Conservation (phyloP, 1,139 yeast genomes). For the Meyerozyma elateridarum region DNA sequence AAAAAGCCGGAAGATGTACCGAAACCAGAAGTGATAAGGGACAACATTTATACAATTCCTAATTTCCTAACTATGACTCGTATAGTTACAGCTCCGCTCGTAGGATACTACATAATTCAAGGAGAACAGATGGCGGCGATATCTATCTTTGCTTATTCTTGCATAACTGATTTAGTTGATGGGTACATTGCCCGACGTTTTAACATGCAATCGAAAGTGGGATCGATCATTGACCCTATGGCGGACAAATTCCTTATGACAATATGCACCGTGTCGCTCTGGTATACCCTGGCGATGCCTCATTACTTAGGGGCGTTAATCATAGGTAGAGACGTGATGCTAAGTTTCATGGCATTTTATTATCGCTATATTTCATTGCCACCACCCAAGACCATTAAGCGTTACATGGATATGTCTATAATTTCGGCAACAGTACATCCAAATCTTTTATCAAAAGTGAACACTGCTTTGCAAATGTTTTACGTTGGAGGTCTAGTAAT, state of each 20-base stretch:
- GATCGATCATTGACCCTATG: slow-evolving; percentile 89
- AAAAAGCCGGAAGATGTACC: too few species aligned
- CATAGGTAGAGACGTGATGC: slow-evolving; percentile 76
- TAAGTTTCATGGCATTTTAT: slow-evolving; percentile 72
- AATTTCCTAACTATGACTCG: slow-evolving; percentile 79
- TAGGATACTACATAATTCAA: slow-evolving; percentile 71
- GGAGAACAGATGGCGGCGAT: slow-evolving; percentile 62
- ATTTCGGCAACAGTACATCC: slow-evolving; percentile 91
- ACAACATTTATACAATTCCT: slow-evolving; percentile 75
- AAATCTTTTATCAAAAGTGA: slow-evolving; percentile 78
- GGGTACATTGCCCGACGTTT: slow-evolving; percentile 83
- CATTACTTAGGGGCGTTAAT: slow-evolving; percentile 65
- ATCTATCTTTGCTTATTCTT: slow-evolving; percentile 73
- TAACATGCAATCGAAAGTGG: slow-evolving; percentile 75
- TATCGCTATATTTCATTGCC: slow-evolving; percentile 74
- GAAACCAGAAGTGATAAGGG: too few species aligned
- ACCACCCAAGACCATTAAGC: slow-evolving; percentile 63
- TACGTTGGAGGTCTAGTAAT: slow-evolving; percentile 76
- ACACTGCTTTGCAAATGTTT: slow-evolving; percentile 89
- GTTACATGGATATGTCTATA: slow-evolving; percentile 68
- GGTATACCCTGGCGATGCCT: slow-evolving; percentile 66
- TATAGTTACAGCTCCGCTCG: slow-evolving; percentile 71
- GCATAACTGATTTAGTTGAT: slow-evolving; percentile 86
- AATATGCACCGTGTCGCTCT: slow-evolving; percentile 72
- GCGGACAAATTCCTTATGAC: slow-evolving; percentile 94